Evolutionary conservation across 345 rosid species (phyloP).

Genomic region (Eucalyptus sp.): DNA sequence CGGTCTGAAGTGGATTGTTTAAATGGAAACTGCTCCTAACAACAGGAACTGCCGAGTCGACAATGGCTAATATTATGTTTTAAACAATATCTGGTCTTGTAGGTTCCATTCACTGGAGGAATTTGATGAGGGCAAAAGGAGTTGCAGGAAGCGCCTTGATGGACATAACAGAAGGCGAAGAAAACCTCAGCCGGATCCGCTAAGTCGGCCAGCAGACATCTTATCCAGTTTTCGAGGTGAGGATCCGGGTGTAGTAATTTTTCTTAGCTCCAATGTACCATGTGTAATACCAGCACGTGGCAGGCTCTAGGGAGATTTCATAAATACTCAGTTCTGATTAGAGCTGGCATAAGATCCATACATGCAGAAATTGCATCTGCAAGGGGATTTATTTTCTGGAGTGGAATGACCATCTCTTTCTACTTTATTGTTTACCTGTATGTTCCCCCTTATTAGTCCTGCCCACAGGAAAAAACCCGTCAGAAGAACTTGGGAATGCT

Average conservation of each 20-base stretch:
- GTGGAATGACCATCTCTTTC: background rate
- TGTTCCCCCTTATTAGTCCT: background rate
- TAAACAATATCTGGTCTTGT: background rate
- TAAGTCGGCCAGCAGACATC: slow-evolving; percentile 8
- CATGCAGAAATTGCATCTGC: background rate
- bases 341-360: background rate
- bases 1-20: background rate
- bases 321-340: background rate
- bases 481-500: background rate
- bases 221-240: slow-evolving; percentile 31
- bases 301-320: background rate
- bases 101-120: slow-evolving; percentile 48
- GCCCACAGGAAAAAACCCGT: background rate
- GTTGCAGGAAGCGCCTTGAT: slow-evolving; percentile 52
- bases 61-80: background rate
- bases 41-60: background rate
- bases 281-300: background rate
- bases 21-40: background rate
- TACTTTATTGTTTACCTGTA: background rate
- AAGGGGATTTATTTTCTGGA: background rate
- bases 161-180: slow-evolving; percentile 44
- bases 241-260: background rate
- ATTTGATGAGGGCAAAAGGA: slow-evolving; percentile 50
- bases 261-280: background rate
- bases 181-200: slow-evolving; percentile 36